A percentile compares a stretch with the other conserved stretches of the same genome.
Evolutionary conservation across 768 basidiomycete species (phyloP).

Genomic region (Termitomyces sp.): DNA sequence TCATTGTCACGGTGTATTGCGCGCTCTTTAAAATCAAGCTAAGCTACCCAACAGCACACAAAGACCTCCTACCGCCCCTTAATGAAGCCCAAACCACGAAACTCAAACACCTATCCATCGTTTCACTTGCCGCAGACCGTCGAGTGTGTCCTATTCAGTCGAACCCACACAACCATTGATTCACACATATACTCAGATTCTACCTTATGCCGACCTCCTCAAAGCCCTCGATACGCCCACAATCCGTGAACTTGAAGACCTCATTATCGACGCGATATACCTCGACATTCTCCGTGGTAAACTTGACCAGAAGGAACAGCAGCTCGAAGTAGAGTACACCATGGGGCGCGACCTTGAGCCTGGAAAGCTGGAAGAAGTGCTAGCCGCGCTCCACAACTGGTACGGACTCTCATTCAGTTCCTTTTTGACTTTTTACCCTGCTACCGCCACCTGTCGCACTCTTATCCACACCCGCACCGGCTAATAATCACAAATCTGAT

Average conservation of each 20-base stretch:
- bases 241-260: conserved; percentile 89
- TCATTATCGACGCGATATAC: conserved; percentile 97
- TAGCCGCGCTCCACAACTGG: conserved; percentile 66
- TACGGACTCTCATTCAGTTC: conserved; percentile 23
- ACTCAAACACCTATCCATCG: conserved; percentile 90
- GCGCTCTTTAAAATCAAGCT: not conserved
- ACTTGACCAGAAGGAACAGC: conserved; percentile 87
- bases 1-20: not conserved
- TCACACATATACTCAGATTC: conserved; percentile 43
- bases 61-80: conserved; percentile 60
- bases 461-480: not conserved
- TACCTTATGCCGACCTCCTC: conserved; percentile 75
- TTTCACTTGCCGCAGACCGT: conserved; percentile 70
- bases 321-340: conserved; percentile 88
- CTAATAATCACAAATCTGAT: not conserved
- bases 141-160: conserved; percentile 47
- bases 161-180: not conserved
- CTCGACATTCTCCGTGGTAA: conserved; percentile 85
- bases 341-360: conserved; percentile 91
- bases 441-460: not conserved
- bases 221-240: conserved; percentile 67
- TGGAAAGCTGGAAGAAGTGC: conserved; percentile 54
- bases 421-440: not conserved
- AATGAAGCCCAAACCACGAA: conserved; percentile 75
- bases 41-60: conserved; percentile 45